Evolutionary conservation across 768 basidiomycete genomes (phyloP), one percentile per base, ranked within the genome.

Genomic region (Lactifluus pinguis): DNA sequence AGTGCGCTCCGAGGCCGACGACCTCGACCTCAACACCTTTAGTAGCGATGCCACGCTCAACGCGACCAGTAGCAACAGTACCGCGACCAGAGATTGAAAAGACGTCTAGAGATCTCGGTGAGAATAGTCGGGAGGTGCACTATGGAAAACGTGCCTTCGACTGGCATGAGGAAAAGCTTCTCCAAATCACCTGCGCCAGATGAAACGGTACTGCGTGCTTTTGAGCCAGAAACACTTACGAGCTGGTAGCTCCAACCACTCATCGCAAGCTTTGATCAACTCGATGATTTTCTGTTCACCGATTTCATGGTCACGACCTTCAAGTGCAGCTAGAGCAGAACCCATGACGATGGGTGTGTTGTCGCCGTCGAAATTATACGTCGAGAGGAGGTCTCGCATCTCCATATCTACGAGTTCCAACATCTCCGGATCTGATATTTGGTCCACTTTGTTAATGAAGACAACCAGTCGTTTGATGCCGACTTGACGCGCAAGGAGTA

Each of bases 331-430:
- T 60, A 99, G 79, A 59, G 97, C 97, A 19, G 94, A 95, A 49
- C 97, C 97, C 89, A 92, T 94, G 70, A 98, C 73, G 68, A 99
- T 98, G n/a, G 97, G 97, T 0, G 97, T 98, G 68, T 87, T 82
- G 74, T 99, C 97, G 56, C 97, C 97, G 68, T 99, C 97, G 66
- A 89, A 99, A 68, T 92, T 90, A 78, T 98, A 98, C 14, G 84
- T 85, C 4, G 84, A 76, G 25, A 99, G 81, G 11, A 99, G 80
- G 71, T 99, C 97, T 61, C 97, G 87, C 86, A 99, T 99, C 81
- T 99, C 97, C 95, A 99, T 98, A 68, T 99, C 97, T 62, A 99
- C 97, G 61, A 99, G 87, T 77, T 97, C 93, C 59, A 98, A 78
- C 94, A 99, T 98, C 80, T 99, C 97, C 6, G 87, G 84, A 80